These are phyloP conservation scores for Kernera saxatilis DNA, from an alignment of 345 rosid genomes.

Conservation along the genomic window DNA sequence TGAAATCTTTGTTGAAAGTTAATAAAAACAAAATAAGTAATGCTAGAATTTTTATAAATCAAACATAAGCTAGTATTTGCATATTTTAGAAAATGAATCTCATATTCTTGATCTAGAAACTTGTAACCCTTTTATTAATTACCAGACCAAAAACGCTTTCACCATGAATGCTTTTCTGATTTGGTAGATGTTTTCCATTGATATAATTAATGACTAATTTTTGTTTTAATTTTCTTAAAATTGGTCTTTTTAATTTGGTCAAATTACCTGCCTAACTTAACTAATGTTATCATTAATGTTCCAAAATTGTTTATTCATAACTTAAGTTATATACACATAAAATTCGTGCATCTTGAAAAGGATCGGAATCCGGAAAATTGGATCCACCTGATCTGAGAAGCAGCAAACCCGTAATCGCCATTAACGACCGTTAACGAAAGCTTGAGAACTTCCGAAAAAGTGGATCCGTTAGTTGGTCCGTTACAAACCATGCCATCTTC, in stretches of 20 bases:
- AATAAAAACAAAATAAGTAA: not conserved
- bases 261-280: conserved; percentile 15
- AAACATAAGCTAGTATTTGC: not conserved
- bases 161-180: not conserved
- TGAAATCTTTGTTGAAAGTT: too few relatives aligned
- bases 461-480: conserved; percentile 4
- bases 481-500: conserved; percentile 57
- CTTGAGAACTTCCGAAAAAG: not conserved
- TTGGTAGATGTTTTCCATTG: not conserved
- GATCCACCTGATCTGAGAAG: conserved; percentile 19
- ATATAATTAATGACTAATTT: not conserved
- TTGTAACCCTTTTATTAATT: not conserved
- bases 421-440: conserved; percentile 23
- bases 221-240: not conserved
- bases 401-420: not conserved
- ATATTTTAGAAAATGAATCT: not conserved
- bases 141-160: conserved; percentile 11
- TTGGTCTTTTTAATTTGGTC: not conserved
- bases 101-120: not conserved
- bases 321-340: not conserved
- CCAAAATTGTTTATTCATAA: not conserved
- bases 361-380: conserved; percentile 22
- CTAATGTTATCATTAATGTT: not conserved
- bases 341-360: not conserved
- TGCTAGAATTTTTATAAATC: not conserved